Base-by-base conservation (phyloP, 352 stramenopile genomes). In the Pythium insidiosum region DNA sequence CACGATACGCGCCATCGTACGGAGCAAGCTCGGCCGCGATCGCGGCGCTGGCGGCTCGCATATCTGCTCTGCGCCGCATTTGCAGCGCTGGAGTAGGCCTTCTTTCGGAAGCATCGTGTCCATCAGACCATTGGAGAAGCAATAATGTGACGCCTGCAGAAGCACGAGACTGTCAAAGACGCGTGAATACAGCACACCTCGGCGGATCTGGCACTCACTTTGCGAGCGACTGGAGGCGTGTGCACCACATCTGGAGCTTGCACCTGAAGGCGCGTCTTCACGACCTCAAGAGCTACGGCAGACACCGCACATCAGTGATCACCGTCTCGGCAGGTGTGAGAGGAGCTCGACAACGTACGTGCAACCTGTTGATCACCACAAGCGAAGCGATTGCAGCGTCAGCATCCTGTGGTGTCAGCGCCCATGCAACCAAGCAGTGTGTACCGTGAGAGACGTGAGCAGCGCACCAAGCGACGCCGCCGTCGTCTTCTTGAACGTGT, bases 231-330 rank as follows among this genome's bases (percentile, higher is more conserved):
- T n/a, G n/a, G 59, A 13, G 71, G 54, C 1, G 66, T 64, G 18
- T 80, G 63, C 10, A 77, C 59, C 2, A 83, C 63, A 42, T 73
- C 43, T 4, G 78, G 78, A 4, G 66, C 73, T 40, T 91, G 73
- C 23, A 88, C 79, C 39, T 92, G 79, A 39, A 88, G 49, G 1
- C 79, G 74, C 24, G 77, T 92, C 60, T 92, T 92, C 35, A 88
- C 79, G n/a, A 92, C 79, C 50, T 92, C 79, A 11, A 92, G 55
- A 22, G 78, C 78, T 90, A 50, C 25, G 36, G 3, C 47, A 5
- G 40, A 52, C 6, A 35, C 6, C 25, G 43, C 43, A 42, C 15
- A 40, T 10, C 12, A 35, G 13, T 23, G 26, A 30, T 48, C 7
- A 55, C 19, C 35, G 48, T 47, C 44, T 28, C n/a, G n/a, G n/a